Percentiles rank a stretch among this genome's conserved stretches.
Evolutionary conservation across 176 grass and related monocot genomes (phyloP).

Genomic region (Oryza brachyantha): DNA sequence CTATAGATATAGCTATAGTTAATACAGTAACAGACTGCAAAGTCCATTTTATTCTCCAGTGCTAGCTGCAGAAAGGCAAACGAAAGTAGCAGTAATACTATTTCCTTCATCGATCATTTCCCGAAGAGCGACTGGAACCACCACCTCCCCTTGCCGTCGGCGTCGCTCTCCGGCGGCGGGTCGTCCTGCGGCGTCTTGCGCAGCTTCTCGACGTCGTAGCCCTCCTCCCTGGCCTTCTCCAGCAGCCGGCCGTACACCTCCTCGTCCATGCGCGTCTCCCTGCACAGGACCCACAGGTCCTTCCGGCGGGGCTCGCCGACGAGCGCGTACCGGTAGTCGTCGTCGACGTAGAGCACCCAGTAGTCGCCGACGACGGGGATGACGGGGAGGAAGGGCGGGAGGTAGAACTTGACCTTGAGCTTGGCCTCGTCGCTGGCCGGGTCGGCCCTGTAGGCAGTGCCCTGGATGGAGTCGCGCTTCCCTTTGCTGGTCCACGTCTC

Average conservation of each 20-base stretch:
- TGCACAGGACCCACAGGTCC: constrained; percentile 56
- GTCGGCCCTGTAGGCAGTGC: constrained; percentile 83
- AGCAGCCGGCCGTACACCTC: constrained; percentile 67
- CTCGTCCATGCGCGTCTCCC: constrained; percentile 62
- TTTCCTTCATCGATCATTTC: constrained; percentile 38
- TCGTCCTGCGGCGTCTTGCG: constrained; percentile 58
- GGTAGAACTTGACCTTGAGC: constrained; percentile 98
- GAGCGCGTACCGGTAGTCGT: constrained; percentile 64
- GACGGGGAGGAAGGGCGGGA: constrained; percentile 83
- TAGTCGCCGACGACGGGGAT: constrained; percentile 87
- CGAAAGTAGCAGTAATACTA: too few species aligned
- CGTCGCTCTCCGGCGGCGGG: constrained; percentile 54
- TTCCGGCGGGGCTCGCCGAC: constrained; percentile 68
- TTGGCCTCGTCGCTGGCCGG: constrained; percentile 71
- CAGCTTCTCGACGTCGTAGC: constrained; percentile 54
- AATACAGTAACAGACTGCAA: too few species aligned
- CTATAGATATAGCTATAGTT: too few species aligned
- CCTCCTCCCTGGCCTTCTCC: constrained; percentile 48
- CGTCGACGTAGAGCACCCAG: constrained; percentile 86
- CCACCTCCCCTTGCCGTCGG: constrained; percentile 51
- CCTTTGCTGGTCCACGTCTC: constrained; percentile 87
- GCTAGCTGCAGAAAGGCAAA: not conserved
- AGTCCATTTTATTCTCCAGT: not conserved
- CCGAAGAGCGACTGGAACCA: constrained; percentile 74
- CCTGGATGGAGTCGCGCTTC: constrained; percentile 66